phyloP scores from a whole-genome alignment of 176 grass and related monocot species.

The Zoysia pacifica region DNA sequence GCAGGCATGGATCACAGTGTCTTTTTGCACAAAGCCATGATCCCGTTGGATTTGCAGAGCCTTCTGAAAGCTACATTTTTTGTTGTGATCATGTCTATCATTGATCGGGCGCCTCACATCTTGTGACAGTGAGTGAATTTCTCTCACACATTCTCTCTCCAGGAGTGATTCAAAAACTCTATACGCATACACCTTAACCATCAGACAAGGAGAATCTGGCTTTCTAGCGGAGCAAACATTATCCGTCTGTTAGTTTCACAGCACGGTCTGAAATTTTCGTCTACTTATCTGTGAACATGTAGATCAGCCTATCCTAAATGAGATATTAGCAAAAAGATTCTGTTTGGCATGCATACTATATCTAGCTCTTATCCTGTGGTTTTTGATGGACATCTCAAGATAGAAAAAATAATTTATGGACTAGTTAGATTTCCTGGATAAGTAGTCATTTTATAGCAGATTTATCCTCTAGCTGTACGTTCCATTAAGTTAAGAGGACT shows the following conservation, averaged over 20 bases:
- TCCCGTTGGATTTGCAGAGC: slow-evolving; percentile 72
- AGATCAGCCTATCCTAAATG: slow-evolving; percentile 20
- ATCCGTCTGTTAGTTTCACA: slow-evolving; percentile 22
- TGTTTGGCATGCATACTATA: slow-evolving; percentile 31
- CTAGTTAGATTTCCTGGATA: slow-evolving; percentile 32
- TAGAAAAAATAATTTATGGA: slow-evolving; percentile 31
- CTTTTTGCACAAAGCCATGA: slow-evolving; percentile 67
- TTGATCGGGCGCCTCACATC: slow-evolving; percentile 59
- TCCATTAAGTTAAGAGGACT: slow-evolving; percentile 8
- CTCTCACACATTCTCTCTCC: slow-evolving; percentile 25
- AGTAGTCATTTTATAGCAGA: slow-evolving; percentile 22
- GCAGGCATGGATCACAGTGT: slow-evolving; percentile 61
- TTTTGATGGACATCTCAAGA: slow-evolving; percentile 19
- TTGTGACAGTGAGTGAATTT: slow-evolving; percentile 54
- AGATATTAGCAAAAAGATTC: slow-evolving; percentile 31
- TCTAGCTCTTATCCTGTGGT: slow-evolving; percentile 2
- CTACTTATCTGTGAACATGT: slow-evolving; percentile 25
- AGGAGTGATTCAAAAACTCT: slow-evolving; percentile 61
- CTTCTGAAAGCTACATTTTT: slow-evolving; percentile 73
- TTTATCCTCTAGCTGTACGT: slow-evolving; percentile 12
- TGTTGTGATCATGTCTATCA: slow-evolving; percentile 65
- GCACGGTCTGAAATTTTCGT: slow-evolving; percentile 39
- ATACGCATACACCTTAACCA: slow-evolving; percentile 65
- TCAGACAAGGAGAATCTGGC: slow-evolving; percentile 50
- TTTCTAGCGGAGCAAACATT: slow-evolving; percentile 35